Conservation (phyloP, 495 filamentous ascomycete genomes). For the Annulohypoxylon stygium region DNA sequence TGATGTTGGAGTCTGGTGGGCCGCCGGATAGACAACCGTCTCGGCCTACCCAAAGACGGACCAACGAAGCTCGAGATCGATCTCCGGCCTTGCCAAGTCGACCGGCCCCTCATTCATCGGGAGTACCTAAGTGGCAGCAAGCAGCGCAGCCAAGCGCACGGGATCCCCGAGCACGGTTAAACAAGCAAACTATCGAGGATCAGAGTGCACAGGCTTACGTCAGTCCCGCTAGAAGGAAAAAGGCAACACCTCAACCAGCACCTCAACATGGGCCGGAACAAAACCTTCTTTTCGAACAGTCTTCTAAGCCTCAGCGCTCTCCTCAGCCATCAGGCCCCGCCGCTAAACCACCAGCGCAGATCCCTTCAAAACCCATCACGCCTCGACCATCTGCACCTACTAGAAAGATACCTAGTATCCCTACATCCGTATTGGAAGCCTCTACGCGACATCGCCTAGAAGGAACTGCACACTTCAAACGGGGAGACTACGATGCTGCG, state of each 20-base stretch:
- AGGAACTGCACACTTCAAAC: conserved; percentile 90
- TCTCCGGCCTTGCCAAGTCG: conserved; percentile 60
- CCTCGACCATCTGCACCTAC: conserved; percentile 51
- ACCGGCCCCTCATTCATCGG: conserved; percentile 40
- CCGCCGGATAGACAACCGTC: conserved; percentile 61
- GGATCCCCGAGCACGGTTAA: conserved; percentile 73
- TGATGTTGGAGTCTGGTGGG: conserved; percentile 82
- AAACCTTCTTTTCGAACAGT: conserved; percentile 69
- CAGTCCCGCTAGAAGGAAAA: conserved; percentile 86
- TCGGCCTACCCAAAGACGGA: conserved; percentile 41
- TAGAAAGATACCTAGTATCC: conserved; percentile 72
- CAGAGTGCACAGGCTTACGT: conserved; percentile 88
- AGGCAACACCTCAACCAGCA: conserved; percentile 63
- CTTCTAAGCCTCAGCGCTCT: conserved; percentile 38
- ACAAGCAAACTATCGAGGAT: conserved; percentile 80
- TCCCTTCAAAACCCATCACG: conserved; percentile 44
- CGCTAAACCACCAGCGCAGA: conserved; percentile 21
- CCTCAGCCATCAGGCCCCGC: conserved; percentile 28
- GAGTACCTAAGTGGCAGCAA: conserved; percentile 62
- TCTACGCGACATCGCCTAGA: conserved; percentile 81
- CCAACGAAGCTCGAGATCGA: conserved; percentile 56
- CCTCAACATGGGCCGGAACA: conserved; percentile 61
- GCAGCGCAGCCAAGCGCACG: conserved; percentile 51
- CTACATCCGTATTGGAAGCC: conserved; percentile 73
- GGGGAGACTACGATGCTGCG: conserved; percentile 89